Evolutionary conservation across 169 alveolate species (phyloP).

Genomic region (Theileria orientalis): DNA sequence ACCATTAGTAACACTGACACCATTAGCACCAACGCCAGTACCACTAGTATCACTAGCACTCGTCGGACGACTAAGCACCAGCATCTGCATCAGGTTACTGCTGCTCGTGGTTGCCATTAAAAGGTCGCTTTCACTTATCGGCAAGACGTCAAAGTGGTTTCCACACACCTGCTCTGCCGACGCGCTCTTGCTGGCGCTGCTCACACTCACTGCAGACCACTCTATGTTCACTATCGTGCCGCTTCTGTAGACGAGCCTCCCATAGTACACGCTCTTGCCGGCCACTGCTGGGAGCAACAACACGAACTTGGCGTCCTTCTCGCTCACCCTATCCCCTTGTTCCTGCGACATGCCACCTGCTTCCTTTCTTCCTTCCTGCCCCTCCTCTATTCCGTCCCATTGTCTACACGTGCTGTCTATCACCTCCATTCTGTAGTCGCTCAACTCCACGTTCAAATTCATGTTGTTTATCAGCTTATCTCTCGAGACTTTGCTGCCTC

Average conservation of each 20-base stretch:
- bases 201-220: neutral
- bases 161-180: neutral
- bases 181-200: neutral
- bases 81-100: neutral
- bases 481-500: neutral
- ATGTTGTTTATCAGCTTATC: neutral
- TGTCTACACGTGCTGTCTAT: neutral
- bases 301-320: no score
- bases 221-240: no score
- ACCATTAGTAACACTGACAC: no score
- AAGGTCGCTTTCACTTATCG: neutral
- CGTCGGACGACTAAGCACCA: no score
- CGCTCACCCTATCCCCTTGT: no score
- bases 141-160: neutral
- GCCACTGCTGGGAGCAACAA: neutral
- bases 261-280: neutral
- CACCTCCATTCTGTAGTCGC: neutral
- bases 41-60: no score
- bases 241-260: neutral
- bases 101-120: neutral
- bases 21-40: no score
- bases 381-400: no score
- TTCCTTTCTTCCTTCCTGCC: no score
- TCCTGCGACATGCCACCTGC: no score
- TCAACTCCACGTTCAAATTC: constrained; percentile 1